A percentile compares a stretch with the other conserved stretches of the same genome.
Evolutionary conservation across 2,329 filamentous ascomycete species (phyloP).

Genomic region (Cladophialophora immunda): DNA sequence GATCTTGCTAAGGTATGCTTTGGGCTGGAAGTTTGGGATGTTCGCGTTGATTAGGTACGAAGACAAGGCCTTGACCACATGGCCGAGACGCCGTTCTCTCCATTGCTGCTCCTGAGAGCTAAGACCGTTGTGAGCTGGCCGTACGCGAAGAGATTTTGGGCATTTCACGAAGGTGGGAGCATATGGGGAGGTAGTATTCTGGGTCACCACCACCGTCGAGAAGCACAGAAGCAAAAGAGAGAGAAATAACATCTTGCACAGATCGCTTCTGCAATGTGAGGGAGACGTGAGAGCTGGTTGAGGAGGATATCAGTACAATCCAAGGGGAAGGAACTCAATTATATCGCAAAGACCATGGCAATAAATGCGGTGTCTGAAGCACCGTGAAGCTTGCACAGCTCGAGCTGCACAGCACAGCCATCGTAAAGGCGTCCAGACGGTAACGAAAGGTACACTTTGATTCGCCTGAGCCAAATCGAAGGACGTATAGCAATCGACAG

Average conservation of each 20-base stretch:
- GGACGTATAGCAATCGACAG: too few species aligned
- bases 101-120: slow-evolving; percentile 15
- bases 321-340: not conserved
- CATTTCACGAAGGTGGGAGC: not conserved
- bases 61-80: slow-evolving; percentile 13
- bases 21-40: slow-evolving; percentile 18
- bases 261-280: not conserved
- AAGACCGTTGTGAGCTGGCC: not conserved
- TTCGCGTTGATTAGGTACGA: slow-evolving; percentile 17
- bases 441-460: too few species aligned
- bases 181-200: not conserved
- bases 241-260: not conserved
- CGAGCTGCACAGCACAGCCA: too few species aligned
- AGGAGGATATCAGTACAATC: not conserved
- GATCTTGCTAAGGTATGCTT: slow-evolving; percentile 14
- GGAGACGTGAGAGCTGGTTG: not conserved
- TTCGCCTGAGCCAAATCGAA: too few species aligned
- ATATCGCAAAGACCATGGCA: not conserved
- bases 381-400: too few species aligned
- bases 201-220: not conserved
- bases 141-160: not conserved
- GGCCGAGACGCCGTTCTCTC: slow-evolving; percentile 13
- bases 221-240: not conserved
- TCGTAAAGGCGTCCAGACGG: too few species aligned
- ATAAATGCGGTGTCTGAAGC: not conserved